Conservation (phyloP, 2,329 filamentous ascomycete species). For the Metarhizium album region DNA sequence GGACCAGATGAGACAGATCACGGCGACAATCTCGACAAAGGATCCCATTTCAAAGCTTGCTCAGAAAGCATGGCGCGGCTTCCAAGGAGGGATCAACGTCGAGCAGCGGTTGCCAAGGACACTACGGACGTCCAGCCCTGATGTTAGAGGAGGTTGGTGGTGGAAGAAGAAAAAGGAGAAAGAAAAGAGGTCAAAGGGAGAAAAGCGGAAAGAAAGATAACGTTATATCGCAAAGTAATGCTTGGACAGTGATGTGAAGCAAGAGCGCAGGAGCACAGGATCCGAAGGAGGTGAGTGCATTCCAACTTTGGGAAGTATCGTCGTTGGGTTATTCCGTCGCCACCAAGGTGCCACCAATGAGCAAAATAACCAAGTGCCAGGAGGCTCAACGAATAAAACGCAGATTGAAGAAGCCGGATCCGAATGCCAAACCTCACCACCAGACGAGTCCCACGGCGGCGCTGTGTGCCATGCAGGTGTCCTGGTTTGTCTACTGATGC, state of each 20-base stretch:
- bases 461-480: not conserved
- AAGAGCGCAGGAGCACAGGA: not conserved
- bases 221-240: too few relatives aligned
- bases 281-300: not conserved
- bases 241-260: not conserved
- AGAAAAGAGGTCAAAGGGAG: not conserved
- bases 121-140: not conserved
- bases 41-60: constrained; percentile 15
- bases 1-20: constrained; percentile 42
- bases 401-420: too few relatives aligned
- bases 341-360: too few relatives aligned
- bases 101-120: not conserved
- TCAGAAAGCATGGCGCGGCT: constrained; percentile 5
- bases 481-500: too few relatives aligned
- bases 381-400: too few relatives aligned
- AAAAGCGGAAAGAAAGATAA: not conserved
- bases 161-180: not conserved
- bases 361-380: too few relatives aligned
- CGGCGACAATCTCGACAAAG: constrained; percentile 29
- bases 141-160: not conserved
- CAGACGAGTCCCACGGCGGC: not conserved
- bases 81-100: not conserved
- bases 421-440: not conserved
- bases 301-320: not conserved
- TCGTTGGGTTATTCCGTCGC: not conserved